A percentile compares a stretch with the other conserved stretches of the same genome.
Conservation (phyloP, 306 rosid species). For the Lathyrus aphaca region DNA sequence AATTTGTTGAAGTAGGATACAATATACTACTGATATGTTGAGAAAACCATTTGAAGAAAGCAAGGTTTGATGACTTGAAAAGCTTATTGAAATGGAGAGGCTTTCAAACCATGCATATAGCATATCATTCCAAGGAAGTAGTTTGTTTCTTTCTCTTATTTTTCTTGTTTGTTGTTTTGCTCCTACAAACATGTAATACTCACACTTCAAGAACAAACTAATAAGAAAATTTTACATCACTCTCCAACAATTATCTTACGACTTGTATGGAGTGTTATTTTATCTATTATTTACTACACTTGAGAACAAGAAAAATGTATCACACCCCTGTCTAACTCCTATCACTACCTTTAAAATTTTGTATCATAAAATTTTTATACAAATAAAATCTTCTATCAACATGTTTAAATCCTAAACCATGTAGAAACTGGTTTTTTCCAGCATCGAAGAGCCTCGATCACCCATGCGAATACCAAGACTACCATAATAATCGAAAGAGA, state of each 20-base stretch:
- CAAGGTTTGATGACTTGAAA: too few relatives aligned
- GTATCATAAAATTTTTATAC: slow-evolving; percentile 5
- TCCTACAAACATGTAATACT: slow-evolving; percentile 17
- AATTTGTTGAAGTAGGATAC: too few relatives aligned
- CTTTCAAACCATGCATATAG: too few relatives aligned
- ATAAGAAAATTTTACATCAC: slow-evolving; percentile 34
- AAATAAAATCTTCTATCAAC: slow-evolving; percentile 30
- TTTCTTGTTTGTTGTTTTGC: neutral
- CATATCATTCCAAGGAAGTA: too few relatives aligned
- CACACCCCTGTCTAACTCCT: neutral
- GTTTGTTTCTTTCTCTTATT: neutral
- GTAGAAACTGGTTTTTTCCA: slow-evolving; percentile 40
- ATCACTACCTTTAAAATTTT: neutral
- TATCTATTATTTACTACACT: neutral
- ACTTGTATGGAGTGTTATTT: slow-evolving; percentile 35
- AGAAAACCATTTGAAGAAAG: too few relatives aligned
- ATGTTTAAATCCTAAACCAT: slow-evolving; percentile 32
- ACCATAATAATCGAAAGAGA: slow-evolving; percentile 66
- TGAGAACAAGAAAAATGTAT: neutral
- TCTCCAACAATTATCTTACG: slow-evolving; percentile 54
- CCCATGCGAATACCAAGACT: slow-evolving; percentile 49
- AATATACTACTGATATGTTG: too few relatives aligned
- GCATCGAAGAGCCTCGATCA: slow-evolving; percentile 50
- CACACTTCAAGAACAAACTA: slow-evolving; percentile 17
- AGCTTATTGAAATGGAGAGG: too few relatives aligned